Evolutionary conservation across 2,329 filamentous ascomycete genomes (phyloP).

Genomic region (Epichloe brachyelytri): DNA sequence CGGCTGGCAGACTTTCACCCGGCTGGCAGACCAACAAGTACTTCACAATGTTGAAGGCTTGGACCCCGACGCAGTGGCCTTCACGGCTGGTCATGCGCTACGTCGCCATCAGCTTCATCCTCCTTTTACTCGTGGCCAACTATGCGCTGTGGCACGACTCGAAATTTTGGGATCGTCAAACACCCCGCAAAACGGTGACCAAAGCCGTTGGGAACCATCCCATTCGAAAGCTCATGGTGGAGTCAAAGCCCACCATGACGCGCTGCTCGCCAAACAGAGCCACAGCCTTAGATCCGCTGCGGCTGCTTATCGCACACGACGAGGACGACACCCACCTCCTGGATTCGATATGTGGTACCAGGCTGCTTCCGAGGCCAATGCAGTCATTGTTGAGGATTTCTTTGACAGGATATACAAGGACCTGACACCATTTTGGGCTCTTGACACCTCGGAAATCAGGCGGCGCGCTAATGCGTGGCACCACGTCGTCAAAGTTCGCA

Average conservation of each 20-base stretch:
- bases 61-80: constrained; percentile 10
- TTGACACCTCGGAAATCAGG: constrained; percentile 29
- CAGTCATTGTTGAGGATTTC: constrained; percentile 49
- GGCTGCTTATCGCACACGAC: constrained; percentile 38
- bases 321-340: constrained; percentile 49
- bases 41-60: constrained; percentile 5
- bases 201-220: constrained; percentile 26
- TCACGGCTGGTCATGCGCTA: constrained; percentile 18
- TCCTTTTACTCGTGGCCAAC: constrained; percentile 14
- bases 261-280: constrained; percentile 31
- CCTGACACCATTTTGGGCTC: constrained; percentile 46
- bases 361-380: constrained; percentile 36
- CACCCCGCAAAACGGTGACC: constrained; percentile 8
- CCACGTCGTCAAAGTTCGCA: constrained; percentile 34
- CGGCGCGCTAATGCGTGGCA: constrained; percentile 29
- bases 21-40: not conserved
- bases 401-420: constrained; percentile 54
- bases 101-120: constrained; percentile 14
- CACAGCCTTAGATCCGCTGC: constrained; percentile 38
- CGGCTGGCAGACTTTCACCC: too few species aligned
- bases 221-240: constrained; percentile 36
- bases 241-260: constrained; percentile 30
- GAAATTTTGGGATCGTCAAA: constrained; percentile 14
- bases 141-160: constrained; percentile 19
- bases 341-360: constrained; percentile 49